phyloP scores from a whole-genome alignment of 2,329 filamentous ascomycete genomes.

The Fusarium mangiferae region DNA sequence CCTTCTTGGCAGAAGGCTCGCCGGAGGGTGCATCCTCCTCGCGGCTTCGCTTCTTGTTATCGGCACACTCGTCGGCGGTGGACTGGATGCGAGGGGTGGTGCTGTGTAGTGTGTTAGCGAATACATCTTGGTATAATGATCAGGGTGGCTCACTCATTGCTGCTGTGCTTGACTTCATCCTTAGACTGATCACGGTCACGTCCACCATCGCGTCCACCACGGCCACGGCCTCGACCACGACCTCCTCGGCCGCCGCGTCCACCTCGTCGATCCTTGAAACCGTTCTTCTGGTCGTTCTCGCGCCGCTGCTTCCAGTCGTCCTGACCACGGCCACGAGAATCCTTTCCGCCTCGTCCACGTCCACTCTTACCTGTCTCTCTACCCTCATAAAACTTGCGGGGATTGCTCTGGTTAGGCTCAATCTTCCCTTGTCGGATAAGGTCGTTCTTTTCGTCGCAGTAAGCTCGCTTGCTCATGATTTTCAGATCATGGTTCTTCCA shows the following conservation, averaged over 20 bases:
- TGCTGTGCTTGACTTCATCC: constrained; percentile 42
- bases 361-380: constrained; percentile 52
- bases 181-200: constrained; percentile 50
- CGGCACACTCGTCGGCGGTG: constrained; percentile 51
- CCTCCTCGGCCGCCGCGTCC: constrained; percentile 57
- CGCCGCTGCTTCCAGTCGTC: constrained; percentile 74
- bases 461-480: constrained; percentile 89
- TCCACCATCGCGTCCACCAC: constrained; percentile 53
- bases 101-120: constrained; percentile 33
- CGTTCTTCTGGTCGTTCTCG: constrained; percentile 69
- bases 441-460: constrained; percentile 80
- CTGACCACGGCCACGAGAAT: constrained; percentile 56
- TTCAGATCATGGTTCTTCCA: constrained; percentile 84
- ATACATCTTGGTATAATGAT: neutral
- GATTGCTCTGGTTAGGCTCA: constrained; percentile 61
- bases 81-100: constrained; percentile 56
- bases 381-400: constrained; percentile 62
- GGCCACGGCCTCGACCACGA: constrained; percentile 55
- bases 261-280: constrained; percentile 62
- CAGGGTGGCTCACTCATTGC: constrained; percentile 40
- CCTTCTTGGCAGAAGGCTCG: constrained; percentile 70
- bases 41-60: constrained; percentile 64
- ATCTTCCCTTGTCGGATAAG: constrained; percentile 78
- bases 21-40: constrained; percentile 59
- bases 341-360: constrained; percentile 51